Percentiles rank a stretch among this genome's conserved stretches.
Conservation (phyloP, 768 basidiomycete species). For the Cantharellus cinnabarinus region DNA sequence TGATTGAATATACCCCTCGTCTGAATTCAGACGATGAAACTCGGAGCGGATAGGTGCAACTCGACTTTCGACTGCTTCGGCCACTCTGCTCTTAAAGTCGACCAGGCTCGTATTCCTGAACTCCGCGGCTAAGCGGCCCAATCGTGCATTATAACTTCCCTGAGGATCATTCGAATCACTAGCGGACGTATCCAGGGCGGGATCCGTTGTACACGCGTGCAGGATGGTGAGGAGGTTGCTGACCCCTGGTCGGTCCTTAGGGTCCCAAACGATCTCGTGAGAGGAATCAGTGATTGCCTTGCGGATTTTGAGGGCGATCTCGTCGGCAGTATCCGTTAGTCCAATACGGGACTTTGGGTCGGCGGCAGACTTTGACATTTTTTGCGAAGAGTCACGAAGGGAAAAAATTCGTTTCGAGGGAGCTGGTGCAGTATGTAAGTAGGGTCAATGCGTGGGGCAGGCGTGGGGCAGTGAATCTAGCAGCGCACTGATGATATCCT, state of each 20-base stretch:
- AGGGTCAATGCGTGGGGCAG: background rate
- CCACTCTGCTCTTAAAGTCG: conserved; percentile 40
- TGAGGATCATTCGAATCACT: conserved; percentile 21
- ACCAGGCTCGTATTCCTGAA: background rate
- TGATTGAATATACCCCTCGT: conserved; percentile 36
- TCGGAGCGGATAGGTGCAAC: conserved; percentile 47
- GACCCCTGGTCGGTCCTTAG: conserved; percentile 55
- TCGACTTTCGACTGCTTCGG: conserved; percentile 47
- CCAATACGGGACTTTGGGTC: conserved; percentile 64
- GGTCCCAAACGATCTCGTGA: conserved; percentile 59
- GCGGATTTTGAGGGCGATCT: conserved; percentile 53
- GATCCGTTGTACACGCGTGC: conserved; percentile 35
- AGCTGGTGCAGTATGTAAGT: conserved; percentile 25
- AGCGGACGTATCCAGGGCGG: background rate
- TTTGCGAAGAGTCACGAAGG: conserved; percentile 61
- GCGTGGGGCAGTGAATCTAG: background rate
- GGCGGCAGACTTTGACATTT: conserved; percentile 91
- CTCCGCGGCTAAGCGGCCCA: conserved; percentile 14
- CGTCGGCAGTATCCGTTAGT: conserved; percentile 46
- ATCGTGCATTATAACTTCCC: conserved; percentile 24
- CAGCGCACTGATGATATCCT: conserved; percentile 48
- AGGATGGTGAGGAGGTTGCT: conserved; percentile 68
- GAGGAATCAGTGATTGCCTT: conserved; percentile 73
- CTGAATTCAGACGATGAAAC: conserved; percentile 41
- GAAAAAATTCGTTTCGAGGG: conserved; percentile 68